phyloP scores from a whole-genome alignment of 2,329 filamentous ascomycete species.

The Furcasterigmium sp. region DNA sequence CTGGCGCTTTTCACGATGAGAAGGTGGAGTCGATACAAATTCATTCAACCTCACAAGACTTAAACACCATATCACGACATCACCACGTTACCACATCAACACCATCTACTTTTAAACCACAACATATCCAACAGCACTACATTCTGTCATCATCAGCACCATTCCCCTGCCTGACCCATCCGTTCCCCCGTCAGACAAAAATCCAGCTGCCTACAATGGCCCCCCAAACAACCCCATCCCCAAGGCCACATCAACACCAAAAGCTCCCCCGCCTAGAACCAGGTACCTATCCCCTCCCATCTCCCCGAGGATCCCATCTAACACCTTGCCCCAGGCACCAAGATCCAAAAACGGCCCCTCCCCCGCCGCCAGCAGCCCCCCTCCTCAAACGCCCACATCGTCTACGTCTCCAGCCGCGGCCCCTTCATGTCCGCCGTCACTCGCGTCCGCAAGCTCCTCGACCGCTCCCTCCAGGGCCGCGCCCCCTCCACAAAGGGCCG shows the following conservation, averaged over 20 bases:
- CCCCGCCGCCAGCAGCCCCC: slow-evolving; percentile 32
- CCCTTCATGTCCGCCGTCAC: slow-evolving; percentile 65
- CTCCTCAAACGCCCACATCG: slow-evolving; percentile 37
- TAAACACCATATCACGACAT: too few species aligned
- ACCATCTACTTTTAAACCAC: too few species aligned
- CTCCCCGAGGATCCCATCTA: background rate
- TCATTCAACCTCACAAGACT: too few species aligned
- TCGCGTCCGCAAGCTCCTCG: slow-evolving; percentile 59
- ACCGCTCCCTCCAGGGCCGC: slow-evolving; percentile 39
- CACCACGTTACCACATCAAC: too few species aligned
- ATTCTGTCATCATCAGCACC: too few species aligned
- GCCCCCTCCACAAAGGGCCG: slow-evolving; percentile 41
- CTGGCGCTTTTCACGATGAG: too few species aligned
- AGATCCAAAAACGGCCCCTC: slow-evolving; percentile 44
- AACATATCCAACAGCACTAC: too few species aligned
- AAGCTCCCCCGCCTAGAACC: slow-evolving; percentile 3
- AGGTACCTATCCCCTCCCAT: background rate
- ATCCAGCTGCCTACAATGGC: slow-evolving; percentile 11
- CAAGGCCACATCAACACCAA: background rate
- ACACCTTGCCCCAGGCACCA: slow-evolving; percentile 30
- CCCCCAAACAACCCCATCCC: slow-evolving; percentile 3
- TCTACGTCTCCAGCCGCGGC: slow-evolving; percentile 62
- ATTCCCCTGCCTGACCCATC: too few species aligned
- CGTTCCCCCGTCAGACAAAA: background rate
- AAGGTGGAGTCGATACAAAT: too few species aligned